These are phyloP conservation scores for Chaetomium strumarium DNA, from an alignment of 2,329 filamentous ascomycete species.

Conservation along the genomic window DNA sequence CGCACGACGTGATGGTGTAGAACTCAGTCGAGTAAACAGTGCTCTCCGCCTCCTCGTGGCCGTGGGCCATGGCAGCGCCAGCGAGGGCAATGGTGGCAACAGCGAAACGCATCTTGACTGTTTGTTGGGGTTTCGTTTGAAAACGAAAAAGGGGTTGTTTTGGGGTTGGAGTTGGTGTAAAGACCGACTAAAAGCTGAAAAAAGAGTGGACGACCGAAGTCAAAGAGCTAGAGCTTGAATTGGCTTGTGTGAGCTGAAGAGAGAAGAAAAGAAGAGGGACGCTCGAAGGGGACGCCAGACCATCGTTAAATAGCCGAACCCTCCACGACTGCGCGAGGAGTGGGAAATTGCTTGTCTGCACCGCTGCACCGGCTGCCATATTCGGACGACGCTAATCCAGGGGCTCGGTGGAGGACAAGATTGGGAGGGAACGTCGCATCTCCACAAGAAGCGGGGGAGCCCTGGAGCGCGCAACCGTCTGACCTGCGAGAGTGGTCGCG, in stretches of 20 bases:
- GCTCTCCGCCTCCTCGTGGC: conserved; percentile 27
- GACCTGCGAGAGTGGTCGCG: conserved; percentile 4
- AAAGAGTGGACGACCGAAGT: conserved; percentile 41
- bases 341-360: conserved; percentile 24
- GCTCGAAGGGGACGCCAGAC: conserved; percentile 15
- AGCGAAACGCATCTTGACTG: conserved; percentile 59
- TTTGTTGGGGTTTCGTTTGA: conserved; percentile 19
- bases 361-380: conserved; percentile 18
- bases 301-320: conserved; percentile 31
- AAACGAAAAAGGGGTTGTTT: conserved; percentile 18
- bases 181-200: conserved; percentile 29
- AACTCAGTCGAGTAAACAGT: conserved; percentile 54
- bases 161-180: conserved; percentile 14
- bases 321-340: conserved; percentile 1
- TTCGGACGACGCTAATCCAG: conserved; percentile 26
- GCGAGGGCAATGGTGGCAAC: conserved; percentile 45
- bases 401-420: conserved; percentile 26
- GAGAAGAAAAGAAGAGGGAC: conserved; percentile 23
- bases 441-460: conserved; percentile 15
- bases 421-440: conserved; percentile 17
- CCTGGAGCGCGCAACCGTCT: conserved; percentile 4
- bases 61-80: conserved; percentile 34
- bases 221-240: conserved; percentile 30
- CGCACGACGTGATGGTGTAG: conserved; percentile 57
- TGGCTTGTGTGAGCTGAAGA: conserved; percentile 33